A percentile compares a stretch with the other conserved stretches of the same genome.
These are phyloP conservation scores for Floccularia luteovirens DNA, from an alignment of 768 basidiomycete species.

Conservation along the genomic window DNA sequence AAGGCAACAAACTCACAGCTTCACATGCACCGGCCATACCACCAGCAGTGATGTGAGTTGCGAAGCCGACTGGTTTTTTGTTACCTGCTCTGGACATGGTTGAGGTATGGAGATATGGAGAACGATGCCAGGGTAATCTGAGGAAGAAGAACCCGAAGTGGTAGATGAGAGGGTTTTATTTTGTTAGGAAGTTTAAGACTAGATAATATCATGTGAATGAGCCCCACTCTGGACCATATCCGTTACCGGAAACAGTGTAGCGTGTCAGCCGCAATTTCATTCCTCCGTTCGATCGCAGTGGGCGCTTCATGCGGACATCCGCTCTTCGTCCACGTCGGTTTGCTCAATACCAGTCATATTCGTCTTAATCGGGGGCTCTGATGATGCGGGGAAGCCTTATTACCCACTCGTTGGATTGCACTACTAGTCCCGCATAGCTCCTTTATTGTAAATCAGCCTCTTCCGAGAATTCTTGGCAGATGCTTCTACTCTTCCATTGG, in stretches of 20 bases:
- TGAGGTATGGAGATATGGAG: slow-evolving; percentile 4
- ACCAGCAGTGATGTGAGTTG: slow-evolving; percentile 89
- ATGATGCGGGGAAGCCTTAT: too few species aligned
- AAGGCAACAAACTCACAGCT: slow-evolving; percentile 47
- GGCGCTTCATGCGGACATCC: slow-evolving; percentile 13
- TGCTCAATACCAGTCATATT: not conserved
- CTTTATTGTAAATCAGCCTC: too few species aligned
- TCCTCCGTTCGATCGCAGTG: slow-evolving; percentile 8
- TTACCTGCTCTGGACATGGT: slow-evolving; percentile 47
- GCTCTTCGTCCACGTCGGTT: slow-evolving; percentile 16
- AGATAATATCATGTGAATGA: slow-evolving; percentile 21
- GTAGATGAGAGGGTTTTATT: not conserved
- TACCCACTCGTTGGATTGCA: too few species aligned
- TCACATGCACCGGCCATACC: slow-evolving; percentile 93
- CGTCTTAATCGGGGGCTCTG: too few species aligned
- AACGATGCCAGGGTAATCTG: slow-evolving; percentile 6
- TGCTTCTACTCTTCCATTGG: too few species aligned
- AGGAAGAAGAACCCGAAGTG: slow-evolving; percentile 5
- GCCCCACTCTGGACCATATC: slow-evolving; percentile 7
- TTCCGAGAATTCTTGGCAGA: too few species aligned
- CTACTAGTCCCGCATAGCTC: too few species aligned
- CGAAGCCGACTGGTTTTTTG: slow-evolving; percentile 78
- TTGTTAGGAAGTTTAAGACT: slow-evolving; percentile 4
- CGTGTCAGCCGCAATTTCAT: slow-evolving; percentile 10
- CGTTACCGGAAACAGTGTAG: slow-evolving; percentile 1